A percentile compares a stretch with the other conserved stretches of the same genome.
These are phyloP conservation scores for Termitomyces sp. DNA, from an alignment of 768 basidiomycete species.

Conservation along the genomic window DNA sequence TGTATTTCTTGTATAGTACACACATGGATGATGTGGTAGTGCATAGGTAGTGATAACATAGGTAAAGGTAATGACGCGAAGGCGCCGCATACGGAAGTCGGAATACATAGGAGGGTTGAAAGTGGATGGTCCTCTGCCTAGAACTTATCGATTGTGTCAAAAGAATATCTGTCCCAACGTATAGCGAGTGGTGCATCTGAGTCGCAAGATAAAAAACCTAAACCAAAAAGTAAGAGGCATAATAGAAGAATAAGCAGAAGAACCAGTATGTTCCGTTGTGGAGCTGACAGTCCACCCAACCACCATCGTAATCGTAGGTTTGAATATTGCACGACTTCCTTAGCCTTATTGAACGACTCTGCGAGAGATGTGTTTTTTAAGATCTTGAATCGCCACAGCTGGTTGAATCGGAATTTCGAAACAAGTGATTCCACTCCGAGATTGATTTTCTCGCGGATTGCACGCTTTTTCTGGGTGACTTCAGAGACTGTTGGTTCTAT, in stretches of 20 bases:
- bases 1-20: neutral
- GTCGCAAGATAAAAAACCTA: neutral
- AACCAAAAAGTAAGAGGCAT: neutral
- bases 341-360: neutral
- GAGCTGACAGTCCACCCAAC: neutral
- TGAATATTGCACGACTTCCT: neutral
- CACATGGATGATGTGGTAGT: neutral
- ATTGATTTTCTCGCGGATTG: conserved; percentile 1
- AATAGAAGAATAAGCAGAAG: neutral
- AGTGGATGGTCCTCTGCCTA: neutral
- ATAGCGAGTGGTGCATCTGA: neutral
- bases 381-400: neutral
- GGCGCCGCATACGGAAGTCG: conserved; percentile 1
- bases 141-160: neutral
- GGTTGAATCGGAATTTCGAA: neutral
- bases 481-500: neutral
- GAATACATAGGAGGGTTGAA: neutral
- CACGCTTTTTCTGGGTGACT: neutral
- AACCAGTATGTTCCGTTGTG: neutral
- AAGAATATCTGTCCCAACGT: neutral
- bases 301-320: conserved; percentile 5
- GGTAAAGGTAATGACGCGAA: neutral
- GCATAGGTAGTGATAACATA: conserved; percentile 2
- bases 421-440: neutral
- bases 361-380: neutral